A percentile compares a stretch with the other conserved stretches of the same genome.
phyloP scores from a whole-genome alignment of 78 protist species.

The Dictyostelium firmibasis region DNA sequence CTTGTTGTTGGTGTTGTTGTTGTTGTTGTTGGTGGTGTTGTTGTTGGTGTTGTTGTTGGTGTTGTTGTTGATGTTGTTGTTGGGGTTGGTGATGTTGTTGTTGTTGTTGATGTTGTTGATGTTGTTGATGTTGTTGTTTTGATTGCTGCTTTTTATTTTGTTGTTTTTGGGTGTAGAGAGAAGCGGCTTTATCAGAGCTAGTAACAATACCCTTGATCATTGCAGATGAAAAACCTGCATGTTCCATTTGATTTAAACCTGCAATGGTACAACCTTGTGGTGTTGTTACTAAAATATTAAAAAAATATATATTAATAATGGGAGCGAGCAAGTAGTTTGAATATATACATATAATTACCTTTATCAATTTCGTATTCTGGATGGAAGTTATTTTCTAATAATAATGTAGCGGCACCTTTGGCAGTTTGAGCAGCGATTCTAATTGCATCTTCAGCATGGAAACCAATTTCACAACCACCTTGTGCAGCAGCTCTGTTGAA shows the following conservation, averaged over 20 bases:
- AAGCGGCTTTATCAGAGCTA: conserved; percentile 79
- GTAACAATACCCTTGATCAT: conserved; percentile 82
- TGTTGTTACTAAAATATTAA: conserved; percentile 6
- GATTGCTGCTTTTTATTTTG: background rate
- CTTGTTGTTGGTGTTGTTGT: background rate
- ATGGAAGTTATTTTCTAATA: conserved; percentile 43
- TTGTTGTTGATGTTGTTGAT: background rate
- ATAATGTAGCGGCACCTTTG: conserved; percentile 76
- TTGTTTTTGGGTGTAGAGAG: conserved; percentile 37
- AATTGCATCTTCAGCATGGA: conserved; percentile 79
- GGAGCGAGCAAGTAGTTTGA: no score
- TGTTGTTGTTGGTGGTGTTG: background rate
- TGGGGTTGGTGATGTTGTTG: background rate
- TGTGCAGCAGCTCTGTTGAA: conserved; percentile 74
- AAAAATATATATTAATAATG: background rate
- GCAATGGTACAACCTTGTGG: conserved; percentile 81
- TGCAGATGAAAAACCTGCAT: conserved; percentile 76
- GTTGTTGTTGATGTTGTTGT: background rate
- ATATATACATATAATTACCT: background rate
- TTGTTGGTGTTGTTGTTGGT: background rate
- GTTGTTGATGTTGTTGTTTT: background rate
- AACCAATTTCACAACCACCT: conserved; percentile 83
- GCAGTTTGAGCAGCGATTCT: conserved; percentile 81
- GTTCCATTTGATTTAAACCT: conserved; percentile 82
- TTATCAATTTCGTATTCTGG: conserved; percentile 77